Evolutionary conservation across 805 yeast species (phyloP), one percentile per base, ranked within the genome.

Genomic region (Saturnispora ahearnii): DNA sequence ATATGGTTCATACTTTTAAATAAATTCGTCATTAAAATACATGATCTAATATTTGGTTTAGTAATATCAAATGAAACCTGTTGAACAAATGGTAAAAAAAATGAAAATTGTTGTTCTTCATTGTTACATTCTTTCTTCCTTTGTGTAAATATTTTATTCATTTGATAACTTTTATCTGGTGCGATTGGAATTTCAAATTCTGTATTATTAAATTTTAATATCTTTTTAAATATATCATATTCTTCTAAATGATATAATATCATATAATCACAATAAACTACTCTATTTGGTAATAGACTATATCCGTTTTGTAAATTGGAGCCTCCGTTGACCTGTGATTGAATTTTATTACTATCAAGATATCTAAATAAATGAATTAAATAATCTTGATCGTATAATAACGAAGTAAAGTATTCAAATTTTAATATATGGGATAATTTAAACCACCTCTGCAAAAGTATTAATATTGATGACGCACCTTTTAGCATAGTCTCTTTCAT

Each of bases 351-450:
- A 38, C 63, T 57, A 26, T 60, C 60, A 29, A 68, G 50, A 43
- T 62, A 59, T 45, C 63, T 62, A 57, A 71, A 68, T 9, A 72
- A 62, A 8, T 65, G 56, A 32, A 67, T 53, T 46, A 74, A 73
- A 52, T 67, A 84, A 51, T 81, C 80, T 29, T 83, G 77, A 62
- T 93, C 98, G 63, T 83, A 85, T 26, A 93, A 63, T 41, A 90
- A 62, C 0, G 86, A 76, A 6, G 84, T 64, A 12, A 91, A 67
- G 57, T 82, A 86, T 62, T 88, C 95, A 62, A 75, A 82, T 62
- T 91, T 90, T 54, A 90, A 63, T 2, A 88, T 69, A 62, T 93
- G 96, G 42, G 79, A 83, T 9, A 74, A 63, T 60, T 85, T 86
- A 62, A 87, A 83, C 96, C 97, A 90, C 57, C 75, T 76, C 32